phyloP scores from a whole-genome alignment of 1,139 yeast genomes.

The Candida dubliniensis region DNA sequence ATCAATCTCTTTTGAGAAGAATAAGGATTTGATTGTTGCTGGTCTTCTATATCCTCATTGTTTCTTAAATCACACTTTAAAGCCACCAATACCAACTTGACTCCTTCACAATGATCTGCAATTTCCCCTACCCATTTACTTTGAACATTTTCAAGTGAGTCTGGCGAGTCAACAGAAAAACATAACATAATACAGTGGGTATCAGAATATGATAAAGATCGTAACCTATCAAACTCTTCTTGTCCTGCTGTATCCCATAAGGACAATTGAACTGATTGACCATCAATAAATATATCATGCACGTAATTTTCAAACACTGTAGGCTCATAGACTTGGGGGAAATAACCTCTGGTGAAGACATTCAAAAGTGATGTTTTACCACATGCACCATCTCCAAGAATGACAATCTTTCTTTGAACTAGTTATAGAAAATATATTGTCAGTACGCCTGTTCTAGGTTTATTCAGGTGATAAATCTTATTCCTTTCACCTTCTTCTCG shows the following conservation, averaged over 20 bases:
- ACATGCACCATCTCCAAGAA: conserved; percentile 94
- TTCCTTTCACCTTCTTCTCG: not conserved
- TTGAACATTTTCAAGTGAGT: conserved; percentile 92
- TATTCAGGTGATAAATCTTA: not conserved
- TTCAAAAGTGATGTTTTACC: conserved; percentile 62
- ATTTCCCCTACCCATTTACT: conserved; percentile 96
- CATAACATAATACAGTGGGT: conserved; percentile 97
- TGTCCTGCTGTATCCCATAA: conserved; percentile 99
- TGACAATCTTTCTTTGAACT: conserved; percentile 89
- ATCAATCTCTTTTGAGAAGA: conserved; percentile 56
- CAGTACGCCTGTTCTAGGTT: conserved; percentile 1
- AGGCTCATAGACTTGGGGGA: conserved; percentile 98
- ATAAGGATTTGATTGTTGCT: conserved; percentile 31
- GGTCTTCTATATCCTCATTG: conserved; percentile 33
- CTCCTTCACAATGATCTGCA: conserved; percentile 96
- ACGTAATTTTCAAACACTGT: conserved; percentile 97
- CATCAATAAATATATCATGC: conserved; percentile 95
- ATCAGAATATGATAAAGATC: conserved; percentile 68
- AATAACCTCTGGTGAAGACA: conserved; percentile 95
- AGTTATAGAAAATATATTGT: not conserved
- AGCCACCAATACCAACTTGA: conserved; percentile 89
- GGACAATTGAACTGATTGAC: conserved; percentile 87
- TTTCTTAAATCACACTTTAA: conserved; percentile 89
- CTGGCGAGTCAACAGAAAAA: conserved; percentile 91
- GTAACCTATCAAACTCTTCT: conserved; percentile 77